Evolutionary conservation across 495 filamentous ascomycete species (phyloP).

Genomic region (Penicillium turbatum): DNA sequence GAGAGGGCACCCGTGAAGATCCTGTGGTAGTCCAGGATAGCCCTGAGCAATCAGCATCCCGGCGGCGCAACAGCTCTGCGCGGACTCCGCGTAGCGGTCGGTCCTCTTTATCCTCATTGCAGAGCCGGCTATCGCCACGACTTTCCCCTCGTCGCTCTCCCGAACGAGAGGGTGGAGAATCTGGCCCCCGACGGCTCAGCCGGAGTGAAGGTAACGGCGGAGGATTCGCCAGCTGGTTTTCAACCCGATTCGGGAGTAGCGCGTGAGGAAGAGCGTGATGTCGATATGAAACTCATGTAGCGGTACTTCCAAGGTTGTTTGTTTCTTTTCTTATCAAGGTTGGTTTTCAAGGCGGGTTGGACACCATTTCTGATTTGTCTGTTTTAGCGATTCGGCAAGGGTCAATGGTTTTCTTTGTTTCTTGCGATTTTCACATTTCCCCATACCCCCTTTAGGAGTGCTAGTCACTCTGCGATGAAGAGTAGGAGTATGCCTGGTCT

Average conservation of each 20-base stretch:
- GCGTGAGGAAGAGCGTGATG: neutral
- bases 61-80: slow-evolving; percentile 20
- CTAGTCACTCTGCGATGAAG: neutral
- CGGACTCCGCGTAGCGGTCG: slow-evolving; percentile 17
- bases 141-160: slow-evolving; percentile 7
- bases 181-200: slow-evolving; percentile 12
- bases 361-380: neutral
- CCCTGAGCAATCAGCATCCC: slow-evolving; percentile 17
- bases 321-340: neutral
- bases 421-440: neutral
- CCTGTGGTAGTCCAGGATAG: slow-evolving; percentile 30
- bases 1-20: slow-evolving; percentile 31
- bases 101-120: slow-evolving; percentile 18
- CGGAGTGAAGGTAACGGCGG: slow-evolving; percentile 28
- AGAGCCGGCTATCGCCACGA: neutral
- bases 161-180: slow-evolving; percentile 3
- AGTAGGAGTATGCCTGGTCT: neutral
- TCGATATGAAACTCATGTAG: neutral
- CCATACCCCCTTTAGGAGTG: slow-evolving; percentile 3
- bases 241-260: slow-evolving; percentile 32
- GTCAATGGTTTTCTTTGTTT: neutral
- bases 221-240: slow-evolving; percentile 34
- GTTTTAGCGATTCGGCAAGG: slow-evolving; percentile 3
- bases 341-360: neutral
- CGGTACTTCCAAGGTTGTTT: neutral